Conservation (phyloP, 2,329 filamentous ascomycete species). For the Aureobasidium sp. region DNA sequence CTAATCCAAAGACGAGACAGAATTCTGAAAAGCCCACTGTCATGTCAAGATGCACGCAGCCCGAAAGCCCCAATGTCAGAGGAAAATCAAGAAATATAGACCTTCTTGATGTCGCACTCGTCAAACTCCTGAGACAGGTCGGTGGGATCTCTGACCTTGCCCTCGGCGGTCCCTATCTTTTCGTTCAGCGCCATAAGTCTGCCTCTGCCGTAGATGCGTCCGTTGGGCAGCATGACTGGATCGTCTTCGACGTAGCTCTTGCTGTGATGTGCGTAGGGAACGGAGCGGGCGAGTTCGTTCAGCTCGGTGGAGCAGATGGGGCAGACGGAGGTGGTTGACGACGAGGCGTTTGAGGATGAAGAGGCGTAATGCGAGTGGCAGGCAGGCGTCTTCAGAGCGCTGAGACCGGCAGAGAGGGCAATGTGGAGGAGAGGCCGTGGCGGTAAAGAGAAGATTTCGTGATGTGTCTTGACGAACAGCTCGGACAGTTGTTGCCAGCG, state of each 20-base stretch:
- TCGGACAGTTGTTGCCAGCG: slow-evolving; percentile 73
- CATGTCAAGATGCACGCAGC: neutral
- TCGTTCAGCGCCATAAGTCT: slow-evolving; percentile 68
- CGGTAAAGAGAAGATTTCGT: slow-evolving; percentile 76
- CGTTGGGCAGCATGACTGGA: slow-evolving; percentile 78
- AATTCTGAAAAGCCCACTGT: neutral
- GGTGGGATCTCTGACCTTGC: slow-evolving; percentile 68
- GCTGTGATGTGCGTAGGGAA: slow-evolving; percentile 92
- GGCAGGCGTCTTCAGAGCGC: slow-evolving; percentile 88
- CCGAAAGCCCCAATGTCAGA: neutral
- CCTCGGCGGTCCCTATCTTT: slow-evolving; percentile 64
- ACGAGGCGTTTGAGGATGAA: slow-evolving; percentile 41
- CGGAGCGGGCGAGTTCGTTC: slow-evolving; percentile 78
- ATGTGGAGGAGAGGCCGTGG: slow-evolving; percentile 80
- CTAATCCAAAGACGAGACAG: neutral
- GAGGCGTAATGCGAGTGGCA: slow-evolving; percentile 67
- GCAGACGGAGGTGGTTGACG: slow-evolving; percentile 67
- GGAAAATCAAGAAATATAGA: slow-evolving; percentile 43
- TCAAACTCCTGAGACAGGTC: slow-evolving; percentile 60
- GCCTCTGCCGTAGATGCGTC: slow-evolving; percentile 72
- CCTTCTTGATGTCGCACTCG: slow-evolving; percentile 65
- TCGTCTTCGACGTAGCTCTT: slow-evolving; percentile 90
- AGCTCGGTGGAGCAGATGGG: slow-evolving; percentile 95
- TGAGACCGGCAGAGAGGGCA: slow-evolving; percentile 83
- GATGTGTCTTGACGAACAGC: slow-evolving; percentile 79